phyloP scores from a whole-genome alignment of 225 moss, liverwort and hornwort genomes.

The Marchantia polymorpha region DNA sequence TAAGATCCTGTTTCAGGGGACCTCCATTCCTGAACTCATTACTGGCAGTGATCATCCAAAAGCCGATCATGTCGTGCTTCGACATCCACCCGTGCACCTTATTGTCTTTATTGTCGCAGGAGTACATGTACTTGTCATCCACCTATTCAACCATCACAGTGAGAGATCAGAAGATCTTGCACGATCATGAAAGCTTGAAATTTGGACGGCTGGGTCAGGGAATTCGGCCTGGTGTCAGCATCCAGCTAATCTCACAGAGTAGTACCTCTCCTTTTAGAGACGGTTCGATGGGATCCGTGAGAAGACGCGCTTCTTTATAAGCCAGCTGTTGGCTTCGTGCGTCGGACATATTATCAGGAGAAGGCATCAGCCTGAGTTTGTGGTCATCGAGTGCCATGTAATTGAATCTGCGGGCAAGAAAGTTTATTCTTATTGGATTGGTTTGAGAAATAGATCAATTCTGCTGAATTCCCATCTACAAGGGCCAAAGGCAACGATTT shows the following conservation, averaged over 20 bases:
- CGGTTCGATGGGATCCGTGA: constrained; percentile 56
- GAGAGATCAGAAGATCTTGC: neutral
- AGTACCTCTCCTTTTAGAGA: constrained; percentile 61
- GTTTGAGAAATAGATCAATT: no score
- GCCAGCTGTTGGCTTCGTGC: constrained; percentile 41
- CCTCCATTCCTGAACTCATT: constrained; percentile 76
- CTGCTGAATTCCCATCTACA: no score
- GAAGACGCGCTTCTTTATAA: constrained; percentile 60
- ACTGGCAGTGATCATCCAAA: constrained; percentile 70
- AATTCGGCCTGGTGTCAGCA: no score
- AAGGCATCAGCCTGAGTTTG: constrained; percentile 64
- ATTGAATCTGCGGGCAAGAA: constrained; percentile 3
- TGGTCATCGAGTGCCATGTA: constrained; percentile 69
- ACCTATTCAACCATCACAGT: constrained; percentile 40
- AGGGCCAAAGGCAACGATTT: no score
- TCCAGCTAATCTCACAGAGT: no score
- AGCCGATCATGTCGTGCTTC: constrained; percentile 50
- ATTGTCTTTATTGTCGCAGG: constrained; percentile 54
- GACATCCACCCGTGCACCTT: constrained; percentile 74
- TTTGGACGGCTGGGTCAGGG: no score
- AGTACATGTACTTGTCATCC: constrained; percentile 72
- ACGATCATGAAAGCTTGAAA: no score
- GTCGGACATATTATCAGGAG: constrained; percentile 51
- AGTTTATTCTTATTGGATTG: neutral
- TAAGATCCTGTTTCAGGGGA: constrained; percentile 65